Base-by-base conservation (phyloP, 1,139 yeast species). In the Diutina scorzettiae region DNA sequence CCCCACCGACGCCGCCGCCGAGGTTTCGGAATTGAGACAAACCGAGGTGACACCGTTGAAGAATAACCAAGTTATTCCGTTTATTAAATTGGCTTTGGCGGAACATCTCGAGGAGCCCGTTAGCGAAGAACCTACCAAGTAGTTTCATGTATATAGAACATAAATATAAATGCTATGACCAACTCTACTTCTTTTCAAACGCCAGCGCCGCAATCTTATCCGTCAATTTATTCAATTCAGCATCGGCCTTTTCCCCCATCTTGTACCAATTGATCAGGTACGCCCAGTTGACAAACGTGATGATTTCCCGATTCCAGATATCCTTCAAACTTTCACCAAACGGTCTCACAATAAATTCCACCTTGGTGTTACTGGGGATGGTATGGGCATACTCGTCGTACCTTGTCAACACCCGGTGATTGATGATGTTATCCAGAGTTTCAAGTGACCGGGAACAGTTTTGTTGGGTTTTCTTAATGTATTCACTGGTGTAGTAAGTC, bases 291-390 rank as follows among this genome's bases (percentile, higher is more conserved):
- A 79, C 86, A 49, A 73, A 71, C 41, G 65, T 69, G 48, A 81
- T 69, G 43, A 85, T 72, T 55, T 83, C 93, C 43, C 75, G 78
- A 53, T 85, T 81, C 95, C 95, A 85, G 40, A 84, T 68, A 53
- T 85, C 95, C 52, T 80, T 83, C 48, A 74, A 66, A 0, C 89
- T 79, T 57, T 85, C 91, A 37, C 76, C 45, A 31, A 56, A 53
- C 3, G 56, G 55, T 31, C 67, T 52, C n/a, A 47, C 44, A 16
- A 54, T 51, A 20, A 48, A 43, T 17, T 45, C 45, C 32, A 66
- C 61, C 33, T 70, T 66, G 37, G 76, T 66, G 40, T 71, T 62
- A 33, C 60, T 55, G 45, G 69, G 73, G 19, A 67, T 60, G 21
- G 68, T 51, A 16, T 49, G 59, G 51, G 56, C 60, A 49, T 57